Evolutionary conservation across 495 filamentous ascomycete genomes (phyloP), one percentile per base, ranked within the genome.

Genomic region (Elasticomyces elasticus): DNA sequence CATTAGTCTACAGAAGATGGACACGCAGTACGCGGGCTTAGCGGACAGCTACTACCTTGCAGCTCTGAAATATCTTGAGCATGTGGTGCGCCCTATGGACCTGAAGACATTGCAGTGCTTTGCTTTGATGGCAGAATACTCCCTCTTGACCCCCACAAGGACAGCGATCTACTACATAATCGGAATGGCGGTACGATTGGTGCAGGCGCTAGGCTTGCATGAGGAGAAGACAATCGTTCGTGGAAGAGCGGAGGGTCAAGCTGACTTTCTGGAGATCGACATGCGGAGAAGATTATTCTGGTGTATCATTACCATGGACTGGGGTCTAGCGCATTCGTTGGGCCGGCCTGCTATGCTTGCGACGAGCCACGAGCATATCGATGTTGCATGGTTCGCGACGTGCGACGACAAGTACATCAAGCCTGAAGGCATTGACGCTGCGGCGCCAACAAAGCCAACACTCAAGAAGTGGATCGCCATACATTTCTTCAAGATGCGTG

Each of bases 21-120:
- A 87, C 63, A 72, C 79, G 1, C 78, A 79, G 43, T 95, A 86
- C 66, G 86, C 87, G 31, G 86, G 86, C 41, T 74, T 95, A 31
- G 90, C 90, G 28, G 89, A 97, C 66, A 86, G 85, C 61, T 95
- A 89, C 69, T 97, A 94, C 62, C 77, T 94, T 4, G 84, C 87
- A 13, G 90, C 91, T 11, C 77, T 95, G 64, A 80, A 80, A 27
- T 84, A 80, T 58, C 77, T 95, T 42, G 87, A 95, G 60, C 77
- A 76, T 1, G 80, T 89, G 12, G 73, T 95, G 33, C 78, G 80
- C 53, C 78, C 80, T 13, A 94, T 90, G 76, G 85, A 95, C 62
- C 64, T 95, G 15, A 84, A 79, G 61, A 89, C 91, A 0, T 70
- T 97, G n/a, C 91, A 97, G 67, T 95, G 89, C 59, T 78, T 94